These are phyloP conservation scores for Nemania bipapillata DNA, from an alignment of 2,329 filamentous ascomycete species.

Conservation along the genomic window DNA sequence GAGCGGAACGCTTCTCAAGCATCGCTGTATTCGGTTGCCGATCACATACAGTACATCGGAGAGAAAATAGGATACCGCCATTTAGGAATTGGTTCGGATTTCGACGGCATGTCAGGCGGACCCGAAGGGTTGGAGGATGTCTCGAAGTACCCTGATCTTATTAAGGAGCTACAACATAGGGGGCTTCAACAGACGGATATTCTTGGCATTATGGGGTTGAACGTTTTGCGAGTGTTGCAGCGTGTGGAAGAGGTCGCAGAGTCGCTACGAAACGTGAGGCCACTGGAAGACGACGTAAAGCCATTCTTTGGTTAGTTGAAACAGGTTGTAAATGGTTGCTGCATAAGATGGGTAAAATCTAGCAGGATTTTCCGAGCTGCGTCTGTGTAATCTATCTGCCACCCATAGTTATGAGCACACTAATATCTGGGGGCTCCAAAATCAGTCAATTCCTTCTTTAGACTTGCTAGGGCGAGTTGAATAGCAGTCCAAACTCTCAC, in stretches of 20 bases:
- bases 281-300: constrained; percentile 65
- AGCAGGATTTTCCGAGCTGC: no score
- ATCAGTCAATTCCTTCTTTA: no score
- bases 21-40: no score
- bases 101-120: constrained; percentile 76
- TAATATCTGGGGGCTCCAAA: no score
- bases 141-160: constrained; percentile 80
- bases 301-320: no score
- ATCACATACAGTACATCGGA: constrained; percentile 85
- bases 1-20: no score
- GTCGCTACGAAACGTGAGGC: constrained; percentile 62
- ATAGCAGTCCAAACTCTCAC: no score
- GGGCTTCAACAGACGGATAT: constrained; percentile 80
- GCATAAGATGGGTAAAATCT: no score
- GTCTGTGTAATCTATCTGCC: no score
- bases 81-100: constrained; percentile 89
- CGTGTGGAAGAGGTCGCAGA: constrained; percentile 80
- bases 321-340: no score
- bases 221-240: constrained; percentile 84
- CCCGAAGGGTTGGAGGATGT: constrained; percentile 86
- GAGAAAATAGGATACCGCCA: constrained; percentile 85
- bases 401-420: no score
- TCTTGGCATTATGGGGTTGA: constrained; percentile 79
- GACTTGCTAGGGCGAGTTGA: no score
- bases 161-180: constrained; percentile 76